Conservation (phyloP, 345 rosid species). For the Combretum micranthum region DNA sequence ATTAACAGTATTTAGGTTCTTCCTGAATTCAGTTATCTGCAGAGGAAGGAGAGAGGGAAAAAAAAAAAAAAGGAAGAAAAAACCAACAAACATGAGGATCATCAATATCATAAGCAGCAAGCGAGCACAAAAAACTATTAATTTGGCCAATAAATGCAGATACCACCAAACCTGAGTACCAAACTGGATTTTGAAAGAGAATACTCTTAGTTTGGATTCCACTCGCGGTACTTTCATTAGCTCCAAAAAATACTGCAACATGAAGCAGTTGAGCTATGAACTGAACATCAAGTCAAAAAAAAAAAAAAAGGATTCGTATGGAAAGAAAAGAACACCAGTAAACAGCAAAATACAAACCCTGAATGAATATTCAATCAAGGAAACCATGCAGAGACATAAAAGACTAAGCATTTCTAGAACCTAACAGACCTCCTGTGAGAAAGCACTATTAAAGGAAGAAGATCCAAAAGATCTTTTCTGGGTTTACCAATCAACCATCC, state of each 20-base stretch:
- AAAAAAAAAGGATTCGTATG: not conserved
- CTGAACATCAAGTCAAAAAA: not conserved
- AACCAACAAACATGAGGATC: not conserved
- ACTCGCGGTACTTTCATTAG: slow-evolving; percentile 98
- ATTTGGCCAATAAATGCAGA: slow-evolving; percentile 15
- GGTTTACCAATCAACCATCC: too few relatives aligned
- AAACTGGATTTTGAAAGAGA: slow-evolving; percentile 95
- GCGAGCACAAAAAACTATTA: too few relatives aligned
- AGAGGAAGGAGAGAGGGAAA: slow-evolving; percentile 11
- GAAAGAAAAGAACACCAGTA: not conserved
- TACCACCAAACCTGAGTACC: slow-evolving; percentile 80
- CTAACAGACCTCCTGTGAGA: too few relatives aligned
- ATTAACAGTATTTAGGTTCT: slow-evolving; percentile 73
- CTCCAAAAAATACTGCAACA: slow-evolving; percentile 79
- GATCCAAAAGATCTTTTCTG: too few relatives aligned
- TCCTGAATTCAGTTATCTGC: slow-evolving; percentile 81
- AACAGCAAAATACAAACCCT: too few relatives aligned
- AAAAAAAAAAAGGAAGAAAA: slow-evolving; percentile 10
- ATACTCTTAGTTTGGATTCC: slow-evolving; percentile 90
- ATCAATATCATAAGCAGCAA: too few relatives aligned
- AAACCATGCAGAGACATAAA: too few relatives aligned
- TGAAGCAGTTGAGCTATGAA: not conserved
- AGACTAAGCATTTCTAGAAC: too few relatives aligned
- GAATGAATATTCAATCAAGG: too few relatives aligned
- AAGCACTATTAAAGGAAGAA: too few relatives aligned